Conservation (phyloP, 306 rosid species). For the Neltuma alba region DNA sequence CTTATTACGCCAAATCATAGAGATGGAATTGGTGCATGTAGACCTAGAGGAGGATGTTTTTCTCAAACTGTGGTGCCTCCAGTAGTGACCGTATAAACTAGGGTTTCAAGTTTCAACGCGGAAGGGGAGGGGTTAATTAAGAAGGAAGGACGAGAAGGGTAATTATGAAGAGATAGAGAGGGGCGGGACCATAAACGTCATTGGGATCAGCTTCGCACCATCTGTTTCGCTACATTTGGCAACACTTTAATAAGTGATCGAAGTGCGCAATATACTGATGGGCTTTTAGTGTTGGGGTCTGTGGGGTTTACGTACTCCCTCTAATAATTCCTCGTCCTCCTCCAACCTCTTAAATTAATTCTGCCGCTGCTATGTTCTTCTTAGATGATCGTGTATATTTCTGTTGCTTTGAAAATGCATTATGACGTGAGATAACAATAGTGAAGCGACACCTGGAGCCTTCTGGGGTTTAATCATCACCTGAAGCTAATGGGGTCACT, state of each 20-base stretch:
- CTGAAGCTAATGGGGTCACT: no score
- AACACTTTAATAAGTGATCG: conserved; percentile 40
- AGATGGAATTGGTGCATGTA: conserved; percentile 35
- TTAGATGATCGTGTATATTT: no score
- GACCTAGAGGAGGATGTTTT: conserved; percentile 27
- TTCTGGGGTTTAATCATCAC: no score
- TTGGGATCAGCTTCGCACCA: conserved; percentile 33
- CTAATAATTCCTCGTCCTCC: background rate
- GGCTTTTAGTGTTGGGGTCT: conserved; percentile 1
- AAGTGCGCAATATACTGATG: conserved; percentile 27
- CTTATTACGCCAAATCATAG: conserved; percentile 35
- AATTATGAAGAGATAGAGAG: conserved; percentile 41
- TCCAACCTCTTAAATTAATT: background rate
- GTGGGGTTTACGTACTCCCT: background rate
- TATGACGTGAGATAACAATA: no score
- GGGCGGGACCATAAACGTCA: conserved; percentile 51
- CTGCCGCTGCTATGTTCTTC: background rate
- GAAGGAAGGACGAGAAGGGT: conserved; percentile 45
- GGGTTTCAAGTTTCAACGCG: conserved; percentile 31
- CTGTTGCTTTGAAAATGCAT: background rate
- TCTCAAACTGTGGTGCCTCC: conserved; percentile 7
- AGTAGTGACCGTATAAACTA: conserved; percentile 34
- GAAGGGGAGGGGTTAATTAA: conserved; percentile 38
- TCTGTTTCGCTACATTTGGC: conserved; percentile 42
- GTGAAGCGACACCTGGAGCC: no score